Percentiles rank a stretch among this genome's conserved stretches.
Conservation (phyloP, 2,329 filamentous ascomycete genomes). For the Arthrobotrys conoides region DNA sequence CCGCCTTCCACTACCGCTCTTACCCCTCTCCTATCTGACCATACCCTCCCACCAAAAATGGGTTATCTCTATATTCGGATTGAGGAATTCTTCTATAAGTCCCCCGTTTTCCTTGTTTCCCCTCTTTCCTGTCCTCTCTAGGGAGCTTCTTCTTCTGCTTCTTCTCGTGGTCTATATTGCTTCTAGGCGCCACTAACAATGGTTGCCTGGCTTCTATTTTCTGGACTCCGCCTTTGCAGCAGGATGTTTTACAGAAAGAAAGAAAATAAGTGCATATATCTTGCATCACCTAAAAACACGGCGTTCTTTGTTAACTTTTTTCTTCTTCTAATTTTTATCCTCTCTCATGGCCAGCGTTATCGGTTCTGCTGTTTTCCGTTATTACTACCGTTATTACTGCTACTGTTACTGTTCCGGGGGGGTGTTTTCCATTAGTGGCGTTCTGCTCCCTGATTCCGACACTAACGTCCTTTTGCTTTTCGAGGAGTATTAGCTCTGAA, state of each 20-base stretch:
- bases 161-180: background rate
- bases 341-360: constrained; percentile 25
- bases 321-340: background rate
- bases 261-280: constrained; percentile 41
- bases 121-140: background rate
- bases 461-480: constrained; percentile 6
- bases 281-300: constrained; percentile 48
- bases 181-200: background rate
- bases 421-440: constrained; percentile 19
- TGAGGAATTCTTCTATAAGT: constrained; percentile 27
- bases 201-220: background rate
- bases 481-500: constrained; percentile 8
- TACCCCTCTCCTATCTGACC: background rate
- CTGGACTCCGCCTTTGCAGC: background rate
- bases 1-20: background rate
- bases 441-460: constrained; percentile 10
- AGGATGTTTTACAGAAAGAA: constrained; percentile 19
- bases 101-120: constrained; percentile 1
- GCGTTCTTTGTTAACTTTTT: constrained; percentile 27
- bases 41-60: background rate
- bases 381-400: background rate
- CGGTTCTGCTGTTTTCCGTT: constrained; percentile 5
- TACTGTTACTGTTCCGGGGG: background rate
- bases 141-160: background rate
- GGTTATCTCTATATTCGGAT: background rate